Evolutionary conservation across 2,329 filamentous ascomycete species (phyloP), one percentile per base, ranked within the genome.

Genomic region (Thielaviopsis musarum): DNA sequence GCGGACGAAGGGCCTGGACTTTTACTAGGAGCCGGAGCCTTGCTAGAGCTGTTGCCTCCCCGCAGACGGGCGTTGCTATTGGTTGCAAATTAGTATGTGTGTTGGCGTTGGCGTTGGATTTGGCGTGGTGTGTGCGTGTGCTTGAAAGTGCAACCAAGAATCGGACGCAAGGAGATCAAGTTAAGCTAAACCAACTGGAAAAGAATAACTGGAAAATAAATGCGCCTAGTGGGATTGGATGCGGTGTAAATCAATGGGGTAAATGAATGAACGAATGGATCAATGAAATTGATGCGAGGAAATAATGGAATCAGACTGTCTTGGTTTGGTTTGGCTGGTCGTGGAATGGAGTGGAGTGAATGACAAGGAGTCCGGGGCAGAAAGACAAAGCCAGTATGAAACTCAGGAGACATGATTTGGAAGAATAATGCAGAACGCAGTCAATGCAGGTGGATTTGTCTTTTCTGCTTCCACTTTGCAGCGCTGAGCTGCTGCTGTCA

Each of bases 11-110:
- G 70, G 59, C 73, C 73, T 56, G 77, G 77, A 67, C 77, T 80
- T 71, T 79, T 80, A 64, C 71, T 74, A 65, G 73, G 74, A 64
- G 72, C 73, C 63, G 76, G 70, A 62, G 75, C 71, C 69, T 75
- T 81, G 57, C 59, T 61, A 45, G 53, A 56, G 38, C 51, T 58
- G 38, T 61, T 61, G n/a, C 57, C 57, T 41, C 60, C 60, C 57
- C 60, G 60, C 57, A 61, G 57, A 61, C 60, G 60, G 49, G 60
- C 60, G 60, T 61, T 61, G 26, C 60, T 61, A 76, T 74, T 66
- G 74, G 77, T 74, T 66, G 74, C n/a, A 51, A 12, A 38, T 49
- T 41, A 57, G 41, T 57, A 57, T 26, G 48, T 57, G 55, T 12
- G 55, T 55, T 54, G 24, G 38, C 12, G n/a, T 34, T 55, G 38